phyloP scores from a whole-genome alignment of 768 basidiomycete genomes.

The Boletellus sp. region DNA sequence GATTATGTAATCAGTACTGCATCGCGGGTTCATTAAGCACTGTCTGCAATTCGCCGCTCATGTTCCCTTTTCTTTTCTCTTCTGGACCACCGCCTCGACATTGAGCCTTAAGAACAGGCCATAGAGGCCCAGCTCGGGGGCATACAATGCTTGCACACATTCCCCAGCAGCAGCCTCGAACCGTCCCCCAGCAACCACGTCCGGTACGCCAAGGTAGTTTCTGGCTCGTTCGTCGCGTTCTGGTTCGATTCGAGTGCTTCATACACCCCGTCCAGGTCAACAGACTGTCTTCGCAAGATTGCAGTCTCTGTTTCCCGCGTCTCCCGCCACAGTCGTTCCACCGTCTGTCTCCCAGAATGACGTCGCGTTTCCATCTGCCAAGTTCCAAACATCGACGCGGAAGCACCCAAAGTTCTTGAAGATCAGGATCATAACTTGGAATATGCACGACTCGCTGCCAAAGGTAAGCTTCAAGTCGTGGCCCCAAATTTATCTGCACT shows the following conservation, averaged over 20 bases:
- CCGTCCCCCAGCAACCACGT: conserved; percentile 13
- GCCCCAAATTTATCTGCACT: conserved; percentile 4
- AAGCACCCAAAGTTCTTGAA: conserved; percentile 50
- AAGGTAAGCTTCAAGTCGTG: conserved; percentile 44
- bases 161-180: conserved; percentile 23
- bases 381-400: conserved; percentile 20
- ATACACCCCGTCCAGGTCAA: conserved; percentile 25
- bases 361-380: conserved; percentile 21
- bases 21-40: conserved; percentile 16
- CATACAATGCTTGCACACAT: conserved; percentile 21
- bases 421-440: conserved; percentile 72
- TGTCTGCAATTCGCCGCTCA: conserved; percentile 17
- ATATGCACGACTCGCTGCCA: conserved; percentile 81
- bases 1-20: conserved; percentile 26
- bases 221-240: conserved; percentile 4
- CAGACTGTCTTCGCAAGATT: conserved; percentile 47
- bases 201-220: conserved; percentile 17
- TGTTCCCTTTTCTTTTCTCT: conserved; percentile 19
- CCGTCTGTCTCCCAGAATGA: conserved; percentile 20
- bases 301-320: conserved; percentile 48
- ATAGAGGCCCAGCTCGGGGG: conserved; percentile 16
- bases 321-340: conserved; percentile 23
- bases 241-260: conserved; percentile 1
- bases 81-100: conserved; percentile 21
- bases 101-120: conserved; percentile 30